These are phyloP conservation scores for Arctium lappa DNA, from an alignment of 129 eudicot species.

Conservation along the genomic window DNA sequence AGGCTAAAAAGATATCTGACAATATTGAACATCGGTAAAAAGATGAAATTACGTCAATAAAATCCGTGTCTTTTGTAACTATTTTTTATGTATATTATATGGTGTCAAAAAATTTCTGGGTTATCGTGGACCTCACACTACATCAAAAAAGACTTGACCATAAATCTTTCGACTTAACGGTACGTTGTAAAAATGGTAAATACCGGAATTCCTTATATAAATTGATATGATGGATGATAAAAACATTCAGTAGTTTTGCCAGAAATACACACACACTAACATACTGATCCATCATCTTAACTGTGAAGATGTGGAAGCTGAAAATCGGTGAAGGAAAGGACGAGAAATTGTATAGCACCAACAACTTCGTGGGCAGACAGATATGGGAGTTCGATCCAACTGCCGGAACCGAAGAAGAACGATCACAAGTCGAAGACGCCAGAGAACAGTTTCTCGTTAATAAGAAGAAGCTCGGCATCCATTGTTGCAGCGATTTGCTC, in stretches of 20 bases:
- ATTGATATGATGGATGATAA: too few species aligned
- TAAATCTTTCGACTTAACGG: too few species aligned
- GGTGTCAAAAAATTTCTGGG: too few species aligned
- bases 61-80: too few species aligned
- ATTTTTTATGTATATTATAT: too few species aligned
- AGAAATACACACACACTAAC: background rate
- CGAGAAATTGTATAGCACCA: constrained; percentile 43
- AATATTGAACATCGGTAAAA: too few species aligned
- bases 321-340: constrained; percentile 47
- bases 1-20: too few species aligned
- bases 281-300: background rate
- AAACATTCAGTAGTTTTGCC: background rate
- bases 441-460: constrained; percentile 25
- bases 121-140: too few species aligned
- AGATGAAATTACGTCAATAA: too few species aligned
- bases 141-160: too few species aligned
- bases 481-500: constrained; percentile 44
- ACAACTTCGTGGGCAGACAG: constrained; percentile 50
- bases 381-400: constrained; percentile 45
- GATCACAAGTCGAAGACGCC: constrained; percentile 28
- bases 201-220: too few species aligned
- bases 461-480: constrained; percentile 32
- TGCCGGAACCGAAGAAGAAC: constrained; percentile 38
- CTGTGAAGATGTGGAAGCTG: constrained; percentile 41
- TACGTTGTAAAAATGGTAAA: too few species aligned